phyloP scores from a whole-genome alignment of 371 early-diverging fungal species.

The Ordospora colligata region DNA sequence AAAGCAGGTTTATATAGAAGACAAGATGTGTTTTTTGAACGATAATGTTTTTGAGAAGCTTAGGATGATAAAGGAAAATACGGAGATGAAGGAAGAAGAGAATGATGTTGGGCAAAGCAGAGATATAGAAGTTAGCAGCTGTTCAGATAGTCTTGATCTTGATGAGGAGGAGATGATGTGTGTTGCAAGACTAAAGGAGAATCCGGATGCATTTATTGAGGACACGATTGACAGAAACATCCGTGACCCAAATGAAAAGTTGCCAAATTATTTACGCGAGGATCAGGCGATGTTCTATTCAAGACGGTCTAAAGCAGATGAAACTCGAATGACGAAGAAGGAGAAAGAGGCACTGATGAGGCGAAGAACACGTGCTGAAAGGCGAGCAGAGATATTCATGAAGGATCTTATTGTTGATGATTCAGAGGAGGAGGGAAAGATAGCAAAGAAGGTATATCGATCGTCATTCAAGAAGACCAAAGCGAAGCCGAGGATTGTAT shows the following conservation, averaged over 20 bases:
- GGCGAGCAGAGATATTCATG: constrained; percentile 48
- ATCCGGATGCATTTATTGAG: constrained; percentile 54
- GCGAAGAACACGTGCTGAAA: constrained; percentile 48
- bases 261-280: constrained; percentile 54
- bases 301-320: constrained; percentile 41
- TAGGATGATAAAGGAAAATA: neutral
- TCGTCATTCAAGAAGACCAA: constrained; percentile 47
- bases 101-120: constrained; percentile 9
- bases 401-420: constrained; percentile 47
- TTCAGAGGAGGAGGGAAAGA: constrained; percentile 46
- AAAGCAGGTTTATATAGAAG: neutral
- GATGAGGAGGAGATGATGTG: constrained; percentile 56
- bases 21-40: constrained; percentile 24
- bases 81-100: neutral
- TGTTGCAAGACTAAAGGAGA: constrained; percentile 48
- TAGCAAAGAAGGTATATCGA: constrained; percentile 47
- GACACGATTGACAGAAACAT: constrained; percentile 58
- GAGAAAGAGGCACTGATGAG: constrained; percentile 47
- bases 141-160: constrained; percentile 44
- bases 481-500: constrained; percentile 52
- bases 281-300: constrained; percentile 48
- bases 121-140: constrained; percentile 19
- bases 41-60: constrained; percentile 43
- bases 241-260: constrained; percentile 51
- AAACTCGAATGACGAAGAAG: constrained; percentile 52